Conservation (phyloP, 2,329 filamentous ascomycete species). For the Periconia macrospinosa region DNA sequence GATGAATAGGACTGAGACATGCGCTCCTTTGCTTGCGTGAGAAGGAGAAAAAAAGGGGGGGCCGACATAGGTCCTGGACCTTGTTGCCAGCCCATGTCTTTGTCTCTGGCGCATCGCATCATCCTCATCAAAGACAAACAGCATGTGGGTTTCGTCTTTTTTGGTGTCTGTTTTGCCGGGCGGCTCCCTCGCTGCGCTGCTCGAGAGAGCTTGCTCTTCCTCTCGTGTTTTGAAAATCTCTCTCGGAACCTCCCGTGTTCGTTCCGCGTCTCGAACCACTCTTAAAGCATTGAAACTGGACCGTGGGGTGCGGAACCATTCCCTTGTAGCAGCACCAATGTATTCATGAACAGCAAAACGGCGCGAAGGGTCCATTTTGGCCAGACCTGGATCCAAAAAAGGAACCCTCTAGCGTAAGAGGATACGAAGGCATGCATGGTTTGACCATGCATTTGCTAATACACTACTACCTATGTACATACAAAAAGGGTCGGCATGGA, state of each 20-base stretch:
- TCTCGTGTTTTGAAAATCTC: neutral
- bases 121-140: neutral
- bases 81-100: neutral
- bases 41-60: neutral
- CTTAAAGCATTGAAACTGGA: neutral
- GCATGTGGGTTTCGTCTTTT: neutral
- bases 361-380: too few relatives aligned
- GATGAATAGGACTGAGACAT: neutral
- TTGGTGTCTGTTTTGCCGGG: neutral
- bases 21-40: neutral
- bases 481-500: too few relatives aligned
- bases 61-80: neutral
- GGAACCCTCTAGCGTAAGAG: too few relatives aligned
- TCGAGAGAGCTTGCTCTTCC: neutral
- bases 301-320: too few relatives aligned
- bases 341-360: too few relatives aligned
- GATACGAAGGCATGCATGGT: too few relatives aligned
- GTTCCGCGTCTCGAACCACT: neutral
- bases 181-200: neutral
- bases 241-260: neutral
- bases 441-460: too few relatives aligned
- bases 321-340: too few relatives aligned
- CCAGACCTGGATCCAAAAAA: too few relatives aligned
- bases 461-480: too few relatives aligned
- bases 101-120: too few relatives aligned